Evolutionary conservation across 306 rosid species (phyloP).

Genomic region (Glycine latifolia): DNA sequence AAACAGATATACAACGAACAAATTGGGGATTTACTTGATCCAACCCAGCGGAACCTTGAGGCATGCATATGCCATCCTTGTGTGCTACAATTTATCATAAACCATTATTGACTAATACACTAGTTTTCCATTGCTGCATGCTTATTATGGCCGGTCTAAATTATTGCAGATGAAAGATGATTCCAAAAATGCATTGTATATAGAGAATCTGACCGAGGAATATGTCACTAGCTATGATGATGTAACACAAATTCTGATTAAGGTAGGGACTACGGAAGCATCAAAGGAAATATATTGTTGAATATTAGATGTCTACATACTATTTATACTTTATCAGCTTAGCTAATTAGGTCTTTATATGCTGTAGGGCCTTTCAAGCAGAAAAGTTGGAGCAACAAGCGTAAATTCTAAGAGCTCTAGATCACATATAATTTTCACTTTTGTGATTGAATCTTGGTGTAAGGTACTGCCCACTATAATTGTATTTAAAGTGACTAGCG

Average conservation of each 20-base stretch:
- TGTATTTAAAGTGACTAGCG: conserved; percentile 20
- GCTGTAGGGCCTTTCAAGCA: conserved; percentile 94
- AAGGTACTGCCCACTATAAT: conserved; percentile 65
- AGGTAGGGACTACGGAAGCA: conserved; percentile 64
- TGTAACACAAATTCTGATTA: conserved; percentile 83
- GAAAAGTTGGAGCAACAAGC: conserved; percentile 93
- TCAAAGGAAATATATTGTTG: conserved; percentile 9
- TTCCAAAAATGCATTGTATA: conserved; percentile 67
- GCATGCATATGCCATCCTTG: conserved; percentile 50
- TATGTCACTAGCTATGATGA: conserved; percentile 91
- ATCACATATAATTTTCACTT: conserved; percentile 88
- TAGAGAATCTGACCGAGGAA: conserved; percentile 92
- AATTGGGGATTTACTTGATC: conserved; percentile 59
- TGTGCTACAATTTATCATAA: conserved; percentile 27
- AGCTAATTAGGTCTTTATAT: conserved; percentile 27
- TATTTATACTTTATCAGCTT: conserved; percentile 13
- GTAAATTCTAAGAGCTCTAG: conserved; percentile 91
- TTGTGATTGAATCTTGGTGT: conserved; percentile 89
- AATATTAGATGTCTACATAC: neutral
- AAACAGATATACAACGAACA: conserved; percentile 57
- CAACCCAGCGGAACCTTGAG: conserved; percentile 80
- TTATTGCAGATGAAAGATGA: conserved; percentile 79
- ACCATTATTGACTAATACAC: neutral
- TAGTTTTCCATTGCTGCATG: conserved; percentile 18
- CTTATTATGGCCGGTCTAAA: neutral